These are phyloP conservation scores for Roridomyces roridus DNA, from an alignment of 768 basidiomycete genomes.

Conservation along the genomic window DNA sequence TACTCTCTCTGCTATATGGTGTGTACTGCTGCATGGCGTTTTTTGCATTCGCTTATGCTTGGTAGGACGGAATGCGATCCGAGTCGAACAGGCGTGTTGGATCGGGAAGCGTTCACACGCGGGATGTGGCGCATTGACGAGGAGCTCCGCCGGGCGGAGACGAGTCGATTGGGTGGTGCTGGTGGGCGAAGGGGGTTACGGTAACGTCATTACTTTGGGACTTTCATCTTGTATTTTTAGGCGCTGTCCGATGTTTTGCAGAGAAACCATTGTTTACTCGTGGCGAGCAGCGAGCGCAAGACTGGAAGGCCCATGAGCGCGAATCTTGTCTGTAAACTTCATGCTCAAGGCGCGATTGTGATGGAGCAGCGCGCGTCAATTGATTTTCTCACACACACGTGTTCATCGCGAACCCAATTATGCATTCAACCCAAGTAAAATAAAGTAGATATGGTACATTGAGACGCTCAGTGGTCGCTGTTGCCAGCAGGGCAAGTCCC, in stretches of 20 bases:
- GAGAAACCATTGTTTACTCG: no score
- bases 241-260: no score
- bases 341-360: conserved; percentile 40
- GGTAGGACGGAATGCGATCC: conserved; percentile 76
- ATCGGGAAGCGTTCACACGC: conserved; percentile 68
- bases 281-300: no score
- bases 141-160: conserved; percentile 64
- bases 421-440: no score
- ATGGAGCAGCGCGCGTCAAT: neutral
- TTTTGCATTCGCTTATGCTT: conserved; percentile 1
- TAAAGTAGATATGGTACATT: no score
- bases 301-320: conserved; percentile 41
- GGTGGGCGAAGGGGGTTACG: neutral
- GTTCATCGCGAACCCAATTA: no score
- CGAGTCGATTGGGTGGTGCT: neutral
- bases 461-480: neutral
- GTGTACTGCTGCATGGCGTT: conserved; percentile 25
- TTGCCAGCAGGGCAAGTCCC: neutral
- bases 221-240: no score
- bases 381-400: no score
- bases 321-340: conserved; percentile 80
- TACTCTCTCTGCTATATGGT: conserved; percentile 72
- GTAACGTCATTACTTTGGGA: neutral
- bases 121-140: conserved; percentile 92
- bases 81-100: conserved; percentile 58